Evolutionary conservation across 345 rosid species (phyloP).

Genomic region (Pistacia integerrima): DNA sequence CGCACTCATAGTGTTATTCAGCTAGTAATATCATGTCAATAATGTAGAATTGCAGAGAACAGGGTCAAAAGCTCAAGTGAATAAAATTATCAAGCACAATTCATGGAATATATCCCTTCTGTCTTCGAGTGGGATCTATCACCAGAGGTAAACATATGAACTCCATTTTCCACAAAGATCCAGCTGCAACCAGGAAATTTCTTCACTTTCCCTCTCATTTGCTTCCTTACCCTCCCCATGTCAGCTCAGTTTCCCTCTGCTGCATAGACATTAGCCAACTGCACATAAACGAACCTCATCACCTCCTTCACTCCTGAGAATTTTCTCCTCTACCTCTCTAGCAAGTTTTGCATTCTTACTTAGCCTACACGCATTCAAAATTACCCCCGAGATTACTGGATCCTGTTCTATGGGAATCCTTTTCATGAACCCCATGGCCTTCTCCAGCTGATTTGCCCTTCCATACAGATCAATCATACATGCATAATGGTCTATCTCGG

Average conservation of each 20-base stretch:
- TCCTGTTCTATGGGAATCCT: slow-evolving; percentile 51
- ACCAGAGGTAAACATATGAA: slow-evolving; percentile 60
- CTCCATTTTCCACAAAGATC: slow-evolving; percentile 48
- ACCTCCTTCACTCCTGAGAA: slow-evolving; percentile 47
- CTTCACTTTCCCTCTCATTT: slow-evolving; percentile 64
- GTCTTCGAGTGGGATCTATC: slow-evolving; percentile 50
- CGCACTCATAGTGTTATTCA: no score
- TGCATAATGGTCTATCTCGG: slow-evolving; percentile 66
- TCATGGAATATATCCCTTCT: slow-evolving; percentile 43
- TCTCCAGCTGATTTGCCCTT: slow-evolving; percentile 61
- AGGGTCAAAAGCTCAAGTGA: no score
- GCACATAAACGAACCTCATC: slow-evolving; percentile 73
- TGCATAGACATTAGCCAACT: slow-evolving; percentile 79
- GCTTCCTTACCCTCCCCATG: slow-evolving; percentile 63
- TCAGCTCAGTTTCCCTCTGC: slow-evolving; percentile 69
- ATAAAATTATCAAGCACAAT: no score
- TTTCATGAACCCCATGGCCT: slow-evolving; percentile 52
- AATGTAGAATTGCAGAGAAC: no score
- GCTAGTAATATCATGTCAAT: no score
- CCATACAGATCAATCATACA: slow-evolving; percentile 91
- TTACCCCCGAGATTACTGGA: slow-evolving; percentile 60
- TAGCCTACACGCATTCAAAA: slow-evolving; percentile 68
- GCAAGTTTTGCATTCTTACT: slow-evolving; percentile 59
- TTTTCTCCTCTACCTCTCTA: slow-evolving; percentile 58
- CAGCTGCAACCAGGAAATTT: slow-evolving; percentile 78